Evolutionary conservation across 2,329 filamentous ascomycete species (phyloP), one percentile per base, ranked within the genome.

Genomic region (Trichoderma atrobrunneum): DNA sequence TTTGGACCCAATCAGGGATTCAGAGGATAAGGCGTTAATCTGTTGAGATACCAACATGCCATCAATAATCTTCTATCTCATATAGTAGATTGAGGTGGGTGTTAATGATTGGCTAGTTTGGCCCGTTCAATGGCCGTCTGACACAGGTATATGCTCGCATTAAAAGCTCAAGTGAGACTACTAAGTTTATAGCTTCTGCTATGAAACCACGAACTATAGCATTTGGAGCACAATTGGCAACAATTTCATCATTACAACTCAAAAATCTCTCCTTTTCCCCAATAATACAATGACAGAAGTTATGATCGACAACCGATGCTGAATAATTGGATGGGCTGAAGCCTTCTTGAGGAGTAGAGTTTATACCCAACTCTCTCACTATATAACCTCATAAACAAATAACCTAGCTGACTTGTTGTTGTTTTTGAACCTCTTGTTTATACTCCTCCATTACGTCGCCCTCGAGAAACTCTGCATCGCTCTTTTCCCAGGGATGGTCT

Each of bases 401-500:
- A n/a, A 30, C 3, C 10, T 21, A 32, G n/a, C 10, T 61, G 3
- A n/a, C 28, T 32, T 34, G 14, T 6, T 21, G 14, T 8, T 16
- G 8, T 36, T 36, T 36, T 24, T 67, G 57, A 21, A 30, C 56
- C 7, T 66, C 51, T 14, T 21, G n/a, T 36, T 66, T 66, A 32
- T 65, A 65, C 30, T 18, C 14, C 30, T 65, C 63, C n/a, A 65
- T 65, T 12, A 65, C 21, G 7, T 66, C 63, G 18, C 64, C 64
- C 7, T 67, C 32, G 16, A 67, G 64, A 43, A 24, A n/a, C 14
- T n/a, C 51, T 5, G 51, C 8, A 18, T 43, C 24, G 24, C 64
- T 30, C 10, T 21, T 28, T 28, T 70, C 43, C 67, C 67, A 70
- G 34, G 67, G 67, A 26, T 70, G 57, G 14, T 70, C 67, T n/a